Evolutionary conservation across 75 land plant species (phyloP).

Genomic region (Chamaecyparis obtusa): DNA sequence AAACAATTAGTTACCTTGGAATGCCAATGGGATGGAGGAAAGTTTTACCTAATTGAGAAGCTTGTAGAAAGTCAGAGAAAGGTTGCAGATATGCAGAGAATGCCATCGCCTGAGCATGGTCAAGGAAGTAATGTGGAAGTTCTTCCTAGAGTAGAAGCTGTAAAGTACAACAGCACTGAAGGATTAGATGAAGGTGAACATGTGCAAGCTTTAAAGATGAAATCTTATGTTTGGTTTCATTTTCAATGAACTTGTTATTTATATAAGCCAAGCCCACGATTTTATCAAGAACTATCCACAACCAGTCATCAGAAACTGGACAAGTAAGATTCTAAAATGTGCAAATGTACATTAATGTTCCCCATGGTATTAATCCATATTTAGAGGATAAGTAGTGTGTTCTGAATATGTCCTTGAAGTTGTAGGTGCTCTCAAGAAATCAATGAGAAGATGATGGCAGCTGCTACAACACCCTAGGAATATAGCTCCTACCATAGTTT

Average conservation of each 20-base stretch:
- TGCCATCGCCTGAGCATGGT: neutral
- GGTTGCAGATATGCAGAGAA: neutral
- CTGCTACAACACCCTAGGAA: too few relatives aligned
- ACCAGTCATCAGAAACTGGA: neutral
- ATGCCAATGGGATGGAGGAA: constrained; percentile 8
- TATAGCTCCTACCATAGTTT: too few relatives aligned
- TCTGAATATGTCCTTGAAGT: too few relatives aligned
- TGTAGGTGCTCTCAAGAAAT: too few relatives aligned
- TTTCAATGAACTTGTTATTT: neutral
- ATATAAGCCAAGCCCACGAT: neutral
- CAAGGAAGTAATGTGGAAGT: neutral
- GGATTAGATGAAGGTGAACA: neutral
- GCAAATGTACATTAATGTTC: neutral
- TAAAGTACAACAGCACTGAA: neutral
- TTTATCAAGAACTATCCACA: neutral
- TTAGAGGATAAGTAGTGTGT: too few relatives aligned
- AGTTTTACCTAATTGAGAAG: constrained; percentile 4
- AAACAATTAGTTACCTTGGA: neutral
- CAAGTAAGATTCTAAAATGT: neutral
- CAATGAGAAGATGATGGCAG: too few relatives aligned
- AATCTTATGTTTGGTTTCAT: neutral
- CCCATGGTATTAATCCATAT: too few relatives aligned
- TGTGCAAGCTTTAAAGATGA: neutral
- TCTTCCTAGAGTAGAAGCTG: neutral
- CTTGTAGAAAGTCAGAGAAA: neutral